phyloP scores from a whole-genome alignment of 108 stramenopile species.

The Nitzschia sp. region DNA sequence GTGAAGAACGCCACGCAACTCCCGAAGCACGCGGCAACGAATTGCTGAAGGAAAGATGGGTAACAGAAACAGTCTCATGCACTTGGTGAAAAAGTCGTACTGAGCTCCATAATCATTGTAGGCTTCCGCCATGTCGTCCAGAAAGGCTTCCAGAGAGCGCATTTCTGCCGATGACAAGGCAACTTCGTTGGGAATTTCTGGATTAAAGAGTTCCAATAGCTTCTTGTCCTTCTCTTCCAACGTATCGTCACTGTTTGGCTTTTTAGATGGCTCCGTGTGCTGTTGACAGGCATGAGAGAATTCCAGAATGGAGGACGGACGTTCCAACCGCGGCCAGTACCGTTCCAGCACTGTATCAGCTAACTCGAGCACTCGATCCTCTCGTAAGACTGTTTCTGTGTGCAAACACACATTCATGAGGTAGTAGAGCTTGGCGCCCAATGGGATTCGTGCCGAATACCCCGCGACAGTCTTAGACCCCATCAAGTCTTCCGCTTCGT shows the following conservation, averaged over 20 bases:
- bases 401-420: slow-evolving; percentile 72
- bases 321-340: slow-evolving; percentile 12
- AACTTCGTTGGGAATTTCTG: slow-evolving; percentile 9
- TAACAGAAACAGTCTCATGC: slow-evolving; percentile 65
- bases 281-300: slow-evolving; percentile 28
- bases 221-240: slow-evolving; percentile 32
- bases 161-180: slow-evolving; percentile 41
- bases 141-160: slow-evolving; percentile 65
- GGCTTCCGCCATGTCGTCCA: slow-evolving; percentile 67
- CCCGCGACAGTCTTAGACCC: not conserved
- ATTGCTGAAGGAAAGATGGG: slow-evolving; percentile 63
- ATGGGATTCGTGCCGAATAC: slow-evolving; percentile 24
- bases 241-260: not conserved
- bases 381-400: slow-evolving; percentile 57
- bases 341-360: slow-evolving; percentile 29
- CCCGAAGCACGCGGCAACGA: slow-evolving; percentile 45
- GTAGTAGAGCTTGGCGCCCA: slow-evolving; percentile 80
- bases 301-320: not conserved
- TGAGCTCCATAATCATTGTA: slow-evolving; percentile 84
- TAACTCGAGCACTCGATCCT: slow-evolving; percentile 29
- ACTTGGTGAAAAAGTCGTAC: slow-evolving; percentile 60
- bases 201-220: slow-evolving; percentile 26
- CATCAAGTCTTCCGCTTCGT: slow-evolving; percentile 32
- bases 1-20: slow-evolving; percentile 60
- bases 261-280: slow-evolving; percentile 30